Evolutionary conservation across 2,329 filamentous ascomycete genomes (phyloP), one percentile per base, ranked within the genome.

Genomic region (Penicillium digitatum): DNA sequence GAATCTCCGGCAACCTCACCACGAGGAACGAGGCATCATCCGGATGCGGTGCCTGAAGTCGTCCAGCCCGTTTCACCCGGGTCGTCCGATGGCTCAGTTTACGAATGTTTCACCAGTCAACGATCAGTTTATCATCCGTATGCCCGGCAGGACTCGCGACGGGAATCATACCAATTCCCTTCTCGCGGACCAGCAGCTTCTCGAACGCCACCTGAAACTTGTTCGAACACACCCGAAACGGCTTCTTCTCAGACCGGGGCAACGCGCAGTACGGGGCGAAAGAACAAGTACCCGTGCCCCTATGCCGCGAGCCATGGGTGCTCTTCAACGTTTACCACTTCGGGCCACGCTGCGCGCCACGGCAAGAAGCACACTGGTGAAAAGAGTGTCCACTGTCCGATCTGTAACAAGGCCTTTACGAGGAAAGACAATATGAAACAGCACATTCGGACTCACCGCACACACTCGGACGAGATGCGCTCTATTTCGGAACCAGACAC

Each of bases 361-460:
- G 83, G 84, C 27, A 87, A 87, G 72, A 86, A 86, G 72, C 84
- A 87, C 72, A 87, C 84, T 0, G 84, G 84, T 52, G 84, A 86
- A 71, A 87, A 87, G 69, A 83, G 85, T 56, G 83, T 85, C n/a
- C 80, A 83, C 64, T 87, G 84, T 66, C 84, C 84, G 0, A 82
- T 86, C 58, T 87, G 84, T 75, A 82, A 83, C 74, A 87, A 87
- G 70, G 83, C 83, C 12, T 87, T 87, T 66, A 86, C 84, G 12
- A 81, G 84, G 59, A 87, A 87, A 66, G 84, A 87, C 73, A 87
- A 87, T 70, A 87, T 87, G 84, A 85, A 87, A 70, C 84, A 87
- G 69, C 84, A 87, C 63, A 82, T 83, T 40, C 77, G 84, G 34
- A 87, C 84, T 0, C 84, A 87, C 66, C 70, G 73, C 34, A 69